Evolutionary conservation across 23 red algal species (phyloP).

Genomic region (Gracilaria gracilis): DNA sequence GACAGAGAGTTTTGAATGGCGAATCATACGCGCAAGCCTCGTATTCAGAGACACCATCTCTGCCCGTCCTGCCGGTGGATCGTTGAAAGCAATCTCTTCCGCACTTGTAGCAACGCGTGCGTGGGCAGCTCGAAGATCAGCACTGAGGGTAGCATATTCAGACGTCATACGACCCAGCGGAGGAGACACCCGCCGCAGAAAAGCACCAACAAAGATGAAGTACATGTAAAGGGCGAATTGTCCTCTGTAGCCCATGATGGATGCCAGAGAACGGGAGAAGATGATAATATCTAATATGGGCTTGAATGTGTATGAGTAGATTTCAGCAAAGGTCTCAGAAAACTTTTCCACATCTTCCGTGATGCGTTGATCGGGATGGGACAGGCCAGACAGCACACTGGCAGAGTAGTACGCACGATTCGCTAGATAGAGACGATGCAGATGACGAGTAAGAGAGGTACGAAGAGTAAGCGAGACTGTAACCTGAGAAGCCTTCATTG

Average conservation of each 20-base stretch:
- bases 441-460: constrained; percentile 45
- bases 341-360: constrained; percentile 88
- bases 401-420: constrained; percentile 84
- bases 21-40: constrained; percentile 55
- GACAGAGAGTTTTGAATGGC: constrained; percentile 62
- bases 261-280: constrained; percentile 68
- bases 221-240: constrained; percentile 78
- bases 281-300: constrained; percentile 79
- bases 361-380: constrained; percentile 82
- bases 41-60: constrained; percentile 74
- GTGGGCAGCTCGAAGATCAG: constrained; percentile 73
- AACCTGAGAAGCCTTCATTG: constrained; percentile 78
- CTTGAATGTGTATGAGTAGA: constrained; percentile 91
- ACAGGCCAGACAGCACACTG: constrained; percentile 57
- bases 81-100: constrained; percentile 88
- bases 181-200: constrained; percentile 70
- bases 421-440: constrained; percentile 65
- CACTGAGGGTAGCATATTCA: constrained; percentile 60
- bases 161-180: constrained; percentile 84
- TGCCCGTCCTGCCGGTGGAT: constrained; percentile 78
- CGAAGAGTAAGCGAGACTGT: constrained; percentile 70
- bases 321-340: constrained; percentile 79
- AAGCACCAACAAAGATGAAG: constrained; percentile 61
- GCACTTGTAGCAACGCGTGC: constrained; percentile 65
- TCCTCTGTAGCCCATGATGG: constrained; percentile 82